Percentiles rank a stretch among this genome's conserved stretches.
Conservation (phyloP, 345 rosid species). For the Eucalyptus erythrocorys region DNA sequence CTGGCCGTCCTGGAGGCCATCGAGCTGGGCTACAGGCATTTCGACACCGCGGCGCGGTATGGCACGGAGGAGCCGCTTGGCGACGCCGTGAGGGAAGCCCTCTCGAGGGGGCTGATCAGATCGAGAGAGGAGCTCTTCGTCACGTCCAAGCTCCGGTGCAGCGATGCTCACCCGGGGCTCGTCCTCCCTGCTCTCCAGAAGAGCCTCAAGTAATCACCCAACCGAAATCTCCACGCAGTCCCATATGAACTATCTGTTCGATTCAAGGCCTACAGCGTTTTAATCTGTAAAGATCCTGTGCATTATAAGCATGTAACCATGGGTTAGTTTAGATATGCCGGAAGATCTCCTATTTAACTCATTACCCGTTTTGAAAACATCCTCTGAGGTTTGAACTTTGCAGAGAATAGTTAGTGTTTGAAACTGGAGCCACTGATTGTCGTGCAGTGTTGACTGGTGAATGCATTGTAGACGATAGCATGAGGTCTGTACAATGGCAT, state of each 20-base stretch:
- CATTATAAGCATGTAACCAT: background rate
- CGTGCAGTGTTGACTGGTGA: background rate
- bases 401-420: background rate
- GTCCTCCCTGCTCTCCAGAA: constrained; percentile 30
- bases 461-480: background rate
- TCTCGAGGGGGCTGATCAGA: constrained; percentile 19
- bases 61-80: constrained; percentile 25
- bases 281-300: background rate
- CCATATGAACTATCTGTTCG: background rate
- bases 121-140: constrained; percentile 43
- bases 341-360: background rate
- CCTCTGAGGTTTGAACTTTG: background rate
- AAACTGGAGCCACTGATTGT: background rate
- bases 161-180: constrained; percentile 37
- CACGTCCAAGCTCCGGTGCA: constrained; percentile 49
- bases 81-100: constrained; percentile 29
- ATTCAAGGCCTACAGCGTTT: background rate
- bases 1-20: constrained; percentile 23
- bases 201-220: constrained; percentile 17
- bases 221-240: background rate
- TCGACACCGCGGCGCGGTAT: constrained; percentile 27
- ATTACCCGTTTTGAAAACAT: background rate
- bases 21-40: constrained; percentile 28
- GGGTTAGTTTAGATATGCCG: background rate
- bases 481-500: background rate